These are phyloP conservation scores for Rutstroemia sp. DNA, from an alignment of 2,329 filamentous ascomycete species.

Conservation along the genomic window DNA sequence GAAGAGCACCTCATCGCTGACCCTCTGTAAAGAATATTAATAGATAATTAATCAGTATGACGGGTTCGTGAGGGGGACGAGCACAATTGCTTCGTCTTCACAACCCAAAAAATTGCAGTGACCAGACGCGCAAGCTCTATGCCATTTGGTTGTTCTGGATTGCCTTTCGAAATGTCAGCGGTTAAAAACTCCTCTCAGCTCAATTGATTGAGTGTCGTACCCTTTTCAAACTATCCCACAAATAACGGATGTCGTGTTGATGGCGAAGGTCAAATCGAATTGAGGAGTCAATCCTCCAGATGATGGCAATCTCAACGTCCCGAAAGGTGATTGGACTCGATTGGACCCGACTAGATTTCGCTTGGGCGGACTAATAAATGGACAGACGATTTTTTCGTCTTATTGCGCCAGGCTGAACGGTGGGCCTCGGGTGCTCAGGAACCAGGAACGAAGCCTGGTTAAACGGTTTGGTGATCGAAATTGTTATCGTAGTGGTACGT, in stretches of 20 bases:
- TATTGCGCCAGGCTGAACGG: neutral
- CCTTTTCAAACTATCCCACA: neutral
- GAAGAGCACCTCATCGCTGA: constrained; percentile 28
- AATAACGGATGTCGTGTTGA: constrained; percentile 2
- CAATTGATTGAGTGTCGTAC: neutral
- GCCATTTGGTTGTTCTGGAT: constrained; percentile 16
- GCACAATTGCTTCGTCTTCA: constrained; percentile 14
- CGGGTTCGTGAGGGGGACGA: constrained; percentile 10
- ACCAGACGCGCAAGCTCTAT: constrained; percentile 1
- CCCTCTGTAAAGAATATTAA: constrained; percentile 13
- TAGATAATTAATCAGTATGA: constrained; percentile 10
- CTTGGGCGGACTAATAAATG: neutral
- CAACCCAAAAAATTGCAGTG: constrained; percentile 9
- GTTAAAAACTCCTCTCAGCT: neutral
- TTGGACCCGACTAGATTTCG: neutral
- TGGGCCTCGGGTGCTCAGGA: constrained; percentile 2
- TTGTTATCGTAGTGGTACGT: neutral
- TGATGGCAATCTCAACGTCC: constrained; percentile 1
- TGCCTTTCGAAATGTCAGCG: constrained; percentile 3
- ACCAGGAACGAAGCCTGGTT: constrained; percentile 3
- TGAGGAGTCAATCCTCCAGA: neutral
- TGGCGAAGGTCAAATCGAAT: neutral
- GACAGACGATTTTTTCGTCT: neutral
- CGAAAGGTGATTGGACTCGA: neutral
- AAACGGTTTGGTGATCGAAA: neutral